Base-by-base conservation (phyloP, 768 basidiomycete genomes). In the Hydnum rufescens region DNA sequence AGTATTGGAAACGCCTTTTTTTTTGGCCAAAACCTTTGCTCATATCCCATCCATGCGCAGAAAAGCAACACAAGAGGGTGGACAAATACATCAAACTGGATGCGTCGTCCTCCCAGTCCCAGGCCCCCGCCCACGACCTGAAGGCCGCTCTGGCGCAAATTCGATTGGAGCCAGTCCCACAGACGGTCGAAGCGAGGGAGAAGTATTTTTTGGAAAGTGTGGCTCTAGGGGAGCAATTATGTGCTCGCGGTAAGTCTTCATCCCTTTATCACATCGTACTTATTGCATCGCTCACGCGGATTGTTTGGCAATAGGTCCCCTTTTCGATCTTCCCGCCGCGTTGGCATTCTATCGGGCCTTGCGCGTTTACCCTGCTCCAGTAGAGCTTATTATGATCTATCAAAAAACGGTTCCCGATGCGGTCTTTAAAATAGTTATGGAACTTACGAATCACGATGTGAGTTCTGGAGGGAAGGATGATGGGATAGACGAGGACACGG, bases 331-430 rank as follows among this genome's bases (percentile, higher is more conserved):
- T 26, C 73, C 78, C 6, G 80, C 92, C 19, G 92, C 95, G 39
- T 65, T 86, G 62, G 76, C 79, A 39, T 97, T 97, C 75, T 99
- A 80, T 74, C 76, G 88, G 49, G 92, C 89, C 1, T 77, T 97
- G 54, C 74, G 82, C 52, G 89, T 95, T 32, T 99, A 99, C 68
- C 95, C 95, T 49, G 78, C 84, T 29, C 88, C 92, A 0, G 77
- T 88, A 30, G 95, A 97, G 65, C 76, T 97, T 59, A 82, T 99
- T 60, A 77, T 82, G 65, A 92, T 97, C 56, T 93, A 95, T 61
- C 80, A 96, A 67, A 82, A 83, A 67, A 90, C 88, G 31, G 77
- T 93, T 29, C 83, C 87, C 2, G 73, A 75, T 26, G 72, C 78
- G 32, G 70, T 89, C 48, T 87, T 88, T 69, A 82, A 86, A 69